These are phyloP conservation scores for Ceratobasidium sp. DNA, from an alignment of 1,284 basidiomycete species.

Conservation along the genomic window DNA sequence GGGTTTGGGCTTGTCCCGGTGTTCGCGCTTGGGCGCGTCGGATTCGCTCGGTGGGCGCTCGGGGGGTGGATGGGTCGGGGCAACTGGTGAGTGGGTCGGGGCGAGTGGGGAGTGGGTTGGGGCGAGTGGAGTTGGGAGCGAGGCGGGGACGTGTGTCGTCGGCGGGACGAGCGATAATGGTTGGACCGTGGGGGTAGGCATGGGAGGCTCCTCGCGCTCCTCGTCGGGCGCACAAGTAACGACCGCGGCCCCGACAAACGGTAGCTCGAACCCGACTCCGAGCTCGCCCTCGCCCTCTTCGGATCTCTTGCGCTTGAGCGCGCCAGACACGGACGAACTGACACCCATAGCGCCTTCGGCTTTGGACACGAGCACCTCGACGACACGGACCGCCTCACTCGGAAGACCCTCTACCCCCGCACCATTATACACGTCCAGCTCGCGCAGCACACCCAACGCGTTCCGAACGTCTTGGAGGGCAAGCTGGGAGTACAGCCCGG, in stretches of 20 bases:
- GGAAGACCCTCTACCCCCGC: conserved; percentile 49
- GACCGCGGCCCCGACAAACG: conserved; percentile 56
- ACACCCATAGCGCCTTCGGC: background rate
- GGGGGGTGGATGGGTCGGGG: background rate
- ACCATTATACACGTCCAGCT: conserved; percentile 47
- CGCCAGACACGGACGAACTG: background rate
- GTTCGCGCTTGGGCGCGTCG: background rate
- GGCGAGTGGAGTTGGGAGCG: background rate
- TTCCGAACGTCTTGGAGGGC: conserved; percentile 58
- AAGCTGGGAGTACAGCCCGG: conserved; percentile 55
- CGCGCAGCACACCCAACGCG: conserved; percentile 60
- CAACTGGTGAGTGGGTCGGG: background rate
- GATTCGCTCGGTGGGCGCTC: background rate
- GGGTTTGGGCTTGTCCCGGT: conserved; percentile 3
- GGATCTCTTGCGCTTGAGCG: conserved; percentile 3
- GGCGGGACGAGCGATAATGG: too few relatives aligned
- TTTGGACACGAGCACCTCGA: background rate
- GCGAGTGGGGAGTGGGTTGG: background rate
- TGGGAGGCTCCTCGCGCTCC: background rate
- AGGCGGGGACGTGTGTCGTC: conserved; percentile 6
- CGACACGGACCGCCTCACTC: conserved; percentile 46
- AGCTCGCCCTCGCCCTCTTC: conserved; percentile 55
- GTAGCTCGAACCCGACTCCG: conserved; percentile 54
- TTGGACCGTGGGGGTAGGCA: background rate
- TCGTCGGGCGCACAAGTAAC: conserved; percentile 36